Conservation (phyloP, 78 protist genomes). For the Speleostelium caveatum region DNA sequence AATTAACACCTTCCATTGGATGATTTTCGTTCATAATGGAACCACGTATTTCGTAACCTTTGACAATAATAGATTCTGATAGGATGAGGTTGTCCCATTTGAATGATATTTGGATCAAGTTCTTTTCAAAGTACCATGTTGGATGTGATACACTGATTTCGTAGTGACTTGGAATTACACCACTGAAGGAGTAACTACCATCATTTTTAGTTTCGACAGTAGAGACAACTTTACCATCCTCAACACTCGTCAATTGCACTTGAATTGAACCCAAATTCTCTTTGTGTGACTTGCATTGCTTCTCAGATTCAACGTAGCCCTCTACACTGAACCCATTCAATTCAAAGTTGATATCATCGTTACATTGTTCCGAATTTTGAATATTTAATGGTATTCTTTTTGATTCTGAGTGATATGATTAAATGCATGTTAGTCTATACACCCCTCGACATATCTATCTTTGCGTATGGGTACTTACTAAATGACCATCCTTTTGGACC, state of each 20-base stretch:
- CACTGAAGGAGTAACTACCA: neutral
- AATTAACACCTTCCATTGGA: no score
- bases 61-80: neutral
- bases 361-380: neutral
- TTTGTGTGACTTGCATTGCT: neutral
- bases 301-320: conserved; percentile 2
- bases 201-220: neutral
- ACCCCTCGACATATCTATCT: no score
- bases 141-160: no score
- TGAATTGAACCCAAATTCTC: neutral
- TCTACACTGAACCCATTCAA: conserved; percentile 25
- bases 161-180: neutral
- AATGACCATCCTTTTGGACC: conserved; percentile 50
- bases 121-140: no score
- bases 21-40: neutral
- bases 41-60: neutral
- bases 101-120: neutral
- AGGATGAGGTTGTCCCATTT: neutral
- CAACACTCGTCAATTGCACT: neutral
- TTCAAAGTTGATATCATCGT: conserved; percentile 53
- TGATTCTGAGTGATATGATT: neutral
- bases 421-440: neutral
- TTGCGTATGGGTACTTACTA: no score
- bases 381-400: conserved; percentile 6
- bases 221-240: neutral